Percentiles rank a stretch among this genome's conserved stretches.
phyloP scores from a whole-genome alignment of 345 rosid genomes.

The Gossypium stocksii region DNA sequence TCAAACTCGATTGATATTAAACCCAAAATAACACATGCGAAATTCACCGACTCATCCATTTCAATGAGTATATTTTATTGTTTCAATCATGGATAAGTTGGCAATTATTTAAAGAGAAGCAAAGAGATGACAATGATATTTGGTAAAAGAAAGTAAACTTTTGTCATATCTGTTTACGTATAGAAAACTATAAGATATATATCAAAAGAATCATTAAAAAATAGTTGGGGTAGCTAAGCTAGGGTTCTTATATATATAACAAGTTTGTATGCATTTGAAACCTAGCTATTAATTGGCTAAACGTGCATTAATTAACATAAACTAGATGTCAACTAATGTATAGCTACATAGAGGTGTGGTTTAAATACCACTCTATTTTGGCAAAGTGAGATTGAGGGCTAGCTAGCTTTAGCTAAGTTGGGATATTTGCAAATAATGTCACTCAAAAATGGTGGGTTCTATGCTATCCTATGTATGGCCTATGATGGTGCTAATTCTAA shows the following conservation, averaged over 20 bases:
- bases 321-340: background rate
- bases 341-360: background rate
- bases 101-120: background rate
- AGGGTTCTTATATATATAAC: background rate
- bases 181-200: too few species aligned
- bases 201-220: too few species aligned
- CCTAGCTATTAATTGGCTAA: background rate
- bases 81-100: background rate
- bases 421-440: background rate
- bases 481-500: background rate
- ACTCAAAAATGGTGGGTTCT: background rate
- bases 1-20: too few species aligned
- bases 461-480: background rate
- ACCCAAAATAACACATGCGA: too few species aligned
- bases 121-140: too few species aligned
- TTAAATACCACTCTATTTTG: background rate
- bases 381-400: background rate
- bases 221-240: too few species aligned
- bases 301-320: background rate
- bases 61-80: background rate
- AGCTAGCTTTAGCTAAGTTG: background rate
- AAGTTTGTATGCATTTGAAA: background rate
- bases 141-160: too few species aligned
- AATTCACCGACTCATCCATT: background rate
- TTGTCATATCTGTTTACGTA: too few species aligned